These are phyloP conservation scores for Trichoderma hamatum DNA, from an alignment of 2,329 filamentous ascomycete genomes.

Conservation along the genomic window DNA sequence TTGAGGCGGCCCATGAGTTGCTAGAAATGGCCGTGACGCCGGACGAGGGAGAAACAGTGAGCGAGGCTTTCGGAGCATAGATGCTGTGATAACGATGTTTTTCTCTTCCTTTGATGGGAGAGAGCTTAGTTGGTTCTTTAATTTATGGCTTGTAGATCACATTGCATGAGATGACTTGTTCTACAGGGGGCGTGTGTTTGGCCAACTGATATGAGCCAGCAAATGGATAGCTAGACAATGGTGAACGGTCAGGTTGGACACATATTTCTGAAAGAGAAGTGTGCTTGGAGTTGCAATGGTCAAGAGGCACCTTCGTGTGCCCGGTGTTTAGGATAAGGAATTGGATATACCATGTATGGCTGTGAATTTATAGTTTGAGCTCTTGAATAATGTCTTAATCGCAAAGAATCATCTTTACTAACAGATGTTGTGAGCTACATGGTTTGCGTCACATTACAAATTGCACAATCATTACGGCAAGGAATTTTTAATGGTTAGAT, in stretches of 20 bases:
- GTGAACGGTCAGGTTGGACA: background rate
- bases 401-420: background rate
- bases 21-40: conserved; percentile 80
- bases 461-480: background rate
- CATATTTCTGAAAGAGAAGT: background rate
- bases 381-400: background rate
- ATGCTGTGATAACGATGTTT: background rate
- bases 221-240: background rate
- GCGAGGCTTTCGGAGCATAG: conserved; percentile 46
- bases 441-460: background rate
- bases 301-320: background rate
- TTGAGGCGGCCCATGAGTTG: conserved; percentile 79
- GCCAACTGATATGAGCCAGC: background rate
- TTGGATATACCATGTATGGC: background rate
- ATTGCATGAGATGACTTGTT: background rate
- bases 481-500: background rate
- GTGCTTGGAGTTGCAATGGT: background rate
- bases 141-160: background rate
- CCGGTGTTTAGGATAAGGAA: background rate
- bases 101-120: background rate
- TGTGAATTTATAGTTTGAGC: background rate
- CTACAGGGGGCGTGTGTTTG: background rate
- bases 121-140: background rate
- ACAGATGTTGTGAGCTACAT: background rate
- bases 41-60: conserved; percentile 59